Evolutionary conservation across 208 protist species (phyloP).

Genomic region (Crithidia thermophila): DNA sequence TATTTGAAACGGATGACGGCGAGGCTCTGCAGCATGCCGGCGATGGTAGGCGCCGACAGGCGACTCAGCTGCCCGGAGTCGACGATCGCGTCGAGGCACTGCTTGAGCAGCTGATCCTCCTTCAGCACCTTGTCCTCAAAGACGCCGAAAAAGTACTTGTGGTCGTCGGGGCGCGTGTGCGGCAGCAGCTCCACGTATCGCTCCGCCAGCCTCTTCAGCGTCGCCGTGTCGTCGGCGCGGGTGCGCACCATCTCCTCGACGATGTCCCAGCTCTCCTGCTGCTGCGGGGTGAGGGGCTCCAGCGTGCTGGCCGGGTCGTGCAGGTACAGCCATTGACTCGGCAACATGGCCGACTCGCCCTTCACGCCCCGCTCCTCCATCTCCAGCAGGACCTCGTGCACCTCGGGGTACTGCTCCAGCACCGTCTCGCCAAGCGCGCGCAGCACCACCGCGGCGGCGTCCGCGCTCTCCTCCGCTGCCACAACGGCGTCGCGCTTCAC

Average conservation of each 20-base stretch:
- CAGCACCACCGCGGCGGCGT: slow-evolving; percentile 46
- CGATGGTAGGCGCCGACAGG: slow-evolving; percentile 69
- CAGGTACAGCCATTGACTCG: slow-evolving; percentile 76
- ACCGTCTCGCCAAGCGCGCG: slow-evolving; percentile 55
- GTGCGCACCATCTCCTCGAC: slow-evolving; percentile 76
- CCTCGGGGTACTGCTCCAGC: slow-evolving; percentile 43
- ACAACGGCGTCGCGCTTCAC: slow-evolving; percentile 29
- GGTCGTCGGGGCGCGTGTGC: slow-evolving; percentile 76
- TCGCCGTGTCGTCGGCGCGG: slow-evolving; percentile 47
- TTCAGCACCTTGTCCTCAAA: slow-evolving; percentile 89
- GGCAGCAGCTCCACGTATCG: slow-evolving; percentile 63
- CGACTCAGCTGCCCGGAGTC: slow-evolving; percentile 43
- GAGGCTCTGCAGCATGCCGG: slow-evolving; percentile 73
- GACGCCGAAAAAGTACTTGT: slow-evolving; percentile 85
- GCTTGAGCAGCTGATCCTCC: slow-evolving; percentile 77
- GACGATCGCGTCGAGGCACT: slow-evolving; percentile 64
- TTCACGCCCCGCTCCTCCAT: slow-evolving; percentile 40
- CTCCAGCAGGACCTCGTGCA: slow-evolving; percentile 52
- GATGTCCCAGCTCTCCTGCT: slow-evolving; percentile 68
- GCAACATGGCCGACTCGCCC: slow-evolving; percentile 48
- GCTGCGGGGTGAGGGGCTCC: slow-evolving; percentile 51
- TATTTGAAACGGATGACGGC: slow-evolving; percentile 78
- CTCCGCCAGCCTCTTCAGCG: slow-evolving; percentile 46
- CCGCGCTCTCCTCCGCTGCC: slow-evolving; percentile 38
- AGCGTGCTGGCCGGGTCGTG: slow-evolving; percentile 72